Percentiles rank a stretch among this genome's conserved stretches.
Conservation (phyloP, 306 rosid species). For the Herpetospermum pedunculosum region DNA sequence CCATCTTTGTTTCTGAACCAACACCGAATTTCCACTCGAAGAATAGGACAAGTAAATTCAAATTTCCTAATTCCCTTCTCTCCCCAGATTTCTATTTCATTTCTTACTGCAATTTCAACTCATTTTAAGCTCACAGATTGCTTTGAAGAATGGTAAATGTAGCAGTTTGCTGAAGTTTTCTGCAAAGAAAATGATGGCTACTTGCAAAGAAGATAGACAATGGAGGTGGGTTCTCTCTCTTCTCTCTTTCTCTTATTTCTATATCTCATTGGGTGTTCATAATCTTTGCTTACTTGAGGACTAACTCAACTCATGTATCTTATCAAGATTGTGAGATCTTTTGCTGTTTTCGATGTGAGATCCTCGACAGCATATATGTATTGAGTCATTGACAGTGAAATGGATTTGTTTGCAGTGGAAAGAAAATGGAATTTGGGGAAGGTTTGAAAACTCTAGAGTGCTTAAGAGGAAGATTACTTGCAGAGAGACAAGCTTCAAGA, state of each 20-base stretch:
- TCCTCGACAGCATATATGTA: too few species aligned
- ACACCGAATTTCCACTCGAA: background rate
- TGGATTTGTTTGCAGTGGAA: slow-evolving; percentile 26
- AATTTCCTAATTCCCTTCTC: slow-evolving; percentile 1
- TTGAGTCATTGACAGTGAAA: background rate
- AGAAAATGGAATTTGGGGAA: slow-evolving; percentile 41
- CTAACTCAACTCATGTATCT: too few species aligned
- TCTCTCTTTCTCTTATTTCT: background rate
- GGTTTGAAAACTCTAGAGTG: slow-evolving; percentile 53
- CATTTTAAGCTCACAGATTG: background rate
- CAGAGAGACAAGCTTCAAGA: slow-evolving; percentile 85
- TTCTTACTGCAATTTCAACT: background rate
- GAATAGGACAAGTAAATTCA: background rate
- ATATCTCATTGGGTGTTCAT: background rate
- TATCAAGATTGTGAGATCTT: too few species aligned
- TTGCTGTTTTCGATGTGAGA: too few species aligned
- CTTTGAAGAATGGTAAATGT: background rate
- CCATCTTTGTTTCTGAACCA: slow-evolving; percentile 22
- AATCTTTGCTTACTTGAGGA: too few species aligned
- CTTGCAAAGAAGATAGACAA: slow-evolving; percentile 21
- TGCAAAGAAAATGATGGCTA: slow-evolving; percentile 14
- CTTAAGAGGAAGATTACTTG: slow-evolving; percentile 79
- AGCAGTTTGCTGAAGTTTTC: background rate
- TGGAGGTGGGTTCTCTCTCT: slow-evolving; percentile 32
- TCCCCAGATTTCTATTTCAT: background rate